Base-by-base conservation (phyloP, 768 basidiomycete genomes). In the Mycena galopus region DNA sequence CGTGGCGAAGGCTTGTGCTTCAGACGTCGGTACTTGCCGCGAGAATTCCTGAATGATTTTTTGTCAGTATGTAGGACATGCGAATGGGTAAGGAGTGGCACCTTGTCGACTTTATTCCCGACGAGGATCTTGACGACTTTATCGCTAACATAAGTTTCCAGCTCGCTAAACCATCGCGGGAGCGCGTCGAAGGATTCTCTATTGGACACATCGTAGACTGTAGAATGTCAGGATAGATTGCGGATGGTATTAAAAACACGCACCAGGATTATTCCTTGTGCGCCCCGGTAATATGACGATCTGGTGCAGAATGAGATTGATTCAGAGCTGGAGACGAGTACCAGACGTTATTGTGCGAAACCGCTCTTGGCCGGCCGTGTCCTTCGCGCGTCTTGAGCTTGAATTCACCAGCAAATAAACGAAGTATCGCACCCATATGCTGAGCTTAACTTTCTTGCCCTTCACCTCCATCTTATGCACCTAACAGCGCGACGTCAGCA, bases 341-440 rank as follows among this genome's bases (percentile, higher is more conserved):
- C n/a, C n/a, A 3, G 93, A 93, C 6, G 98, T 99, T 76, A 99
- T 93, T 4, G 97, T 98, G 56, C 96, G 88, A 79, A 98, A 99
- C 7, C 97, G 91, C 82, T 99, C 98, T 81, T 99, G 97, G 0
- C 98, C 97, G 60, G 96, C 96, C 0, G 96, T 97, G 77, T 98
- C 96, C 96, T 96, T 42, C 25, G n/a, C 27, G n/a, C 33, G 11
- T 65, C 60, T 53, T n/a, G 29, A 27, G 16, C 42, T 9, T 5
- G 14, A 12, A 16, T 44, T 10, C 37, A 2, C 33, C 56, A 17
- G 51, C 21, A 39, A 58, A 27, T 37, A n/a, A 19, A 9, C 30
- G 27, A 62, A 47, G 17, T 32, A 29, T n/a, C 92, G 72, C 76
- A 97, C 97, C 98, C 98, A 99, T 82, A 99, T 97, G 67, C 94